phyloP scores from a whole-genome alignment of 768 basidiomycete genomes.

The Crassisporium funariophilum region DNA sequence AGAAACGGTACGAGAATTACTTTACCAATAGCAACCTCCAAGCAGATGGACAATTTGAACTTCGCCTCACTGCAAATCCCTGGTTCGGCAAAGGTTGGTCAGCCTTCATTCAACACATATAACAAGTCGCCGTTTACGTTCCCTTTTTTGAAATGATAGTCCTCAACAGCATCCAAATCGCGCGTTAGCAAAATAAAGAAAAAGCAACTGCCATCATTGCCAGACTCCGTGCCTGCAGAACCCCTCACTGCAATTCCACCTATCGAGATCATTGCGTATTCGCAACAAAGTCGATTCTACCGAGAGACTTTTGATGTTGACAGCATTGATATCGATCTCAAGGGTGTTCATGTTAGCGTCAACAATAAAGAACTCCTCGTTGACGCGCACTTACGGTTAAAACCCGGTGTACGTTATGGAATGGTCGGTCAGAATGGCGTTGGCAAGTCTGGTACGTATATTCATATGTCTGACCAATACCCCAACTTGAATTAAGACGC shows the following conservation, averaged over 20 bases:
- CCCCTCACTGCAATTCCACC: not conserved
- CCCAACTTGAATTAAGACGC: not conserved
- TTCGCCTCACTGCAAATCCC: not conserved
- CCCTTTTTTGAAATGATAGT: not conserved
- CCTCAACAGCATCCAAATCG: not conserved
- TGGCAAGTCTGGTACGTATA: constrained; percentile 50
- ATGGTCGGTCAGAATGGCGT: constrained; percentile 60
- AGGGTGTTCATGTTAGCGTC: constrained; percentile 52
- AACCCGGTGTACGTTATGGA: constrained; percentile 50
- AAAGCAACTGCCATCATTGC: not conserved
- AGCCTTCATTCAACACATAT: not conserved
- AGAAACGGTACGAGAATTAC: not conserved
- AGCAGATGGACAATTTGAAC: not conserved
- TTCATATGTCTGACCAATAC: not conserved
- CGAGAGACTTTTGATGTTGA: constrained; percentile 45
- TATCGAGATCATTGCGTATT: constrained; percentile 39
- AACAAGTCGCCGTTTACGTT: not conserved
- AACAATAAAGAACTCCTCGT: constrained; percentile 53
- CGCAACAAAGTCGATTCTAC: constrained; percentile 52
- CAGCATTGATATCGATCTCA: constrained; percentile 50
- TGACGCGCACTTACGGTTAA: constrained; percentile 54
- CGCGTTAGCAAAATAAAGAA: not conserved
- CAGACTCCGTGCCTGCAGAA: not conserved
- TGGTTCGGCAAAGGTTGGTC: not conserved
- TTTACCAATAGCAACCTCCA: not conserved